Base-by-base conservation (phyloP, 2,329 filamentous ascomycete species). In the Nothomitra cinnamomea region DNA sequence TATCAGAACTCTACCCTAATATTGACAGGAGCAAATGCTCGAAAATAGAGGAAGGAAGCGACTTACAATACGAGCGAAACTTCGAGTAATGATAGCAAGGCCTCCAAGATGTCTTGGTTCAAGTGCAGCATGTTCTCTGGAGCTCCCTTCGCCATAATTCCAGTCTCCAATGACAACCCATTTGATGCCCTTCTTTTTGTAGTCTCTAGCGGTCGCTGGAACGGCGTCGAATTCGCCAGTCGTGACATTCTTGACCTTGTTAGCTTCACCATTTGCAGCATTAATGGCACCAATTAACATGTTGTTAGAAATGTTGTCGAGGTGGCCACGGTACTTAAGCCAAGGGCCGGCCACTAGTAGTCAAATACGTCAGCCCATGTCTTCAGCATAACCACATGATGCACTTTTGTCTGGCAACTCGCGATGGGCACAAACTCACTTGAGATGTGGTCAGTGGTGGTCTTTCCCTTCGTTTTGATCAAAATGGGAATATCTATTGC, bases 231-330 rank as follows among this genome's bases (percentile, higher is more conserved):
- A 90, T 61, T 89, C 80, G 63, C 83, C 86, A 58, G 76, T 94
- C 64, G 85, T 82, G 71, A 79, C 73, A 81, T 98, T 95, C 78
- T 87, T 84, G 70, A 98, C 76, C 78, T 94, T 95, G 82, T 98
- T 98, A 64, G 88, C 89, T 77, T 96, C 87, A 57, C 83, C 87
- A 72, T 96, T 98, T 66, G 85, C 89, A 64, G 84, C 82, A 74
- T 95, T 98, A 74, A 88, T 87, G 65, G 92, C 92, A 74, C 90
- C 90, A 63, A 96, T 95, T 69, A 96, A 73, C 87, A 95, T 94
- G 80, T 96, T 96, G 82, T 96, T 95, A 67, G 89, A 95, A 74
- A 96, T 95, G 80, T 96, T 96, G 80, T 95, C 90, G 65, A 96
- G 78, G 69, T 96, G 90, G 58, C 90, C 90, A 79, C 90, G 87